Evolutionary conservation across 2,329 filamentous ascomycete species (phyloP).

Genomic region (Nannizziopsis barbatae): DNA sequence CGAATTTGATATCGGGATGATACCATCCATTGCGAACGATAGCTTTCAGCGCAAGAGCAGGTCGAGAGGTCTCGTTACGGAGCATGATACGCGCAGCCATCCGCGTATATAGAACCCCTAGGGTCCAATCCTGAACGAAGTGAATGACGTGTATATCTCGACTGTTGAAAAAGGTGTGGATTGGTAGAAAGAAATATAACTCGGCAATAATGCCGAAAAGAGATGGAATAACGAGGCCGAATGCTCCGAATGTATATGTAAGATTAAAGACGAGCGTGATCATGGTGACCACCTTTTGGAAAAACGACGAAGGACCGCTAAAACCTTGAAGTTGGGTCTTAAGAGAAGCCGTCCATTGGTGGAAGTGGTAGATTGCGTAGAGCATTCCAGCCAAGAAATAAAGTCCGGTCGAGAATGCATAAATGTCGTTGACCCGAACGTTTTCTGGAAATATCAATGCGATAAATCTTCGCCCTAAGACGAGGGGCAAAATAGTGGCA

Average conservation of each 20-base stretch:
- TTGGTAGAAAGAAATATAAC: constrained; percentile 74
- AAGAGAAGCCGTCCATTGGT: constrained; percentile 11
- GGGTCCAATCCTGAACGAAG: constrained; percentile 84
- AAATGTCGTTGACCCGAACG: constrained; percentile 81
- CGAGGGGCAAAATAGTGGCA: constrained; percentile 72
- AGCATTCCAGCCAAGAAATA: constrained; percentile 62
- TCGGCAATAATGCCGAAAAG: constrained; percentile 71
- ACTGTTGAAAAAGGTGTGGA: constrained; percentile 60
- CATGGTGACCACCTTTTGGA: constrained; percentile 15
- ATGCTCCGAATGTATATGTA: constrained; percentile 62
- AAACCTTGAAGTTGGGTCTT: constrained; percentile 16
- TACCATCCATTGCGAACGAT: constrained; percentile 66
- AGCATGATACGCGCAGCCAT: constrained; percentile 60
- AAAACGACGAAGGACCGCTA: constrained; percentile 25
- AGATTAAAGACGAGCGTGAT: constrained; percentile 40
- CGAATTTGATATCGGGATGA: constrained; percentile 63
- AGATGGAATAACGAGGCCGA: constrained; percentile 69
- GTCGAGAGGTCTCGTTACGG: constrained; percentile 56
- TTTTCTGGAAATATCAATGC: constrained; percentile 58
- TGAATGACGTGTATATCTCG: constrained; percentile 47
- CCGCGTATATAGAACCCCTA: constrained; percentile 83
- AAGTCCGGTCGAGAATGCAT: constrained; percentile 84
- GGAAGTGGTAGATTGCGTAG: constrained; percentile 41
- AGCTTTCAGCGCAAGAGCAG: constrained; percentile 61
- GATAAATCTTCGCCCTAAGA: constrained; percentile 73